Base-by-base conservation (phyloP, 305 asterid genomes). In the Euphrasia arctica region DNA sequence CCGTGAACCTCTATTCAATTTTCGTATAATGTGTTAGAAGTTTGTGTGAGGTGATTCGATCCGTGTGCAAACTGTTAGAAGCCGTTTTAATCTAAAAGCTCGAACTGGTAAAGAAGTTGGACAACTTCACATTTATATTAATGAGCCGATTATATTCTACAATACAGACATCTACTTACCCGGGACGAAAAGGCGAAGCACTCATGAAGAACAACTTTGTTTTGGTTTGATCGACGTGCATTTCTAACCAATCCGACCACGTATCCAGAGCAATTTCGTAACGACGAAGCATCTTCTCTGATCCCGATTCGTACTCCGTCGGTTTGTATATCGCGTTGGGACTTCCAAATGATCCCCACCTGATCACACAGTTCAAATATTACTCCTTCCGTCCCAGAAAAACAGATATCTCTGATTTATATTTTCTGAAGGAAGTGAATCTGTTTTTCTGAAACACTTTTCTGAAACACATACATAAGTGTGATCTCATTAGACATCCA, bases 281-380 rank as follows among this genome's bases (percentile, higher is more conserved):
- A 2, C 75, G 68, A 0, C 69, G 82, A 4, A 58, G 58, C 77
- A 47, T 65, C 2, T 0, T 12, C 1, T 47, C 5, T 12, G 14
- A 4, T 12, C 15, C n/a, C 2, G 42, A 36, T 36, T 36, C 42
- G 60, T 63, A 75, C 29, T 69, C 66, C 7, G 76, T 71, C 13
- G 72, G 69, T 70, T 78, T 72, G 66, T 81, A 70, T 49, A 70
- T 74, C 36, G 73, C 79, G 64, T 81, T 74, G 4, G 76, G 52
- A 50, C 79, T 77, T 48, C 76, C 93, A 55, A 85, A 85, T 39
- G 90, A 78, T 61, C 91, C 95, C 83, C 84, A 76, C 71, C 94
- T 85, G 68, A 52, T 54, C 4, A 14, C 55, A 13, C 51, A 18
- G 22, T 18, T 18, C 22, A 18, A 18, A 18, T 18, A 18, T 18